Evolutionary conservation across 495 filamentous ascomycete genomes (phyloP).

Genomic region (Aspergillus taichungensis): DNA sequence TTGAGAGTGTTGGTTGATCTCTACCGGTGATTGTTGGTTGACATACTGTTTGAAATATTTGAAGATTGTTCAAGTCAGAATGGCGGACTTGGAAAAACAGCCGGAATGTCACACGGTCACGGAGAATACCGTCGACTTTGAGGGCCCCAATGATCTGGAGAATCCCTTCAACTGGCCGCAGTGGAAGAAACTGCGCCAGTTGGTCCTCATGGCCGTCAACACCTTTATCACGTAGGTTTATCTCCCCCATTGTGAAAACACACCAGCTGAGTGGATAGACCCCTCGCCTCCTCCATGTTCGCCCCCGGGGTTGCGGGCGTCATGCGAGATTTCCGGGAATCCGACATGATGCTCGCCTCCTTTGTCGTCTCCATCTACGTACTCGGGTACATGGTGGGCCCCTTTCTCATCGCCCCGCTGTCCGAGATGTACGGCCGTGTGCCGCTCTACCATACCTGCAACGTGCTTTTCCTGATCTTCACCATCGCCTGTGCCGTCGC

Average conservation of each 20-base stretch:
- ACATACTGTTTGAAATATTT: too few species aligned
- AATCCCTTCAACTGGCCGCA: constrained; percentile 55
- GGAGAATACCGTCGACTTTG: constrained; percentile 35
- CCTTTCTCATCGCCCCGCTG: constrained; percentile 33
- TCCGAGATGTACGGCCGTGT: constrained; percentile 38
- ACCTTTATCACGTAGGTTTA: constrained; percentile 47
- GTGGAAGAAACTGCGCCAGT: constrained; percentile 38
- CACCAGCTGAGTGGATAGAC: constrained; percentile 8
- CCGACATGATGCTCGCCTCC: constrained; percentile 19
- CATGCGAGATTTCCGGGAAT: constrained; percentile 42
- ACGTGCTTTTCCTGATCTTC: constrained; percentile 35
- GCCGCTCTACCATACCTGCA: constrained; percentile 32
- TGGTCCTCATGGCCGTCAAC: constrained; percentile 37
- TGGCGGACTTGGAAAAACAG: too few species aligned
- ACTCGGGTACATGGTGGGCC: constrained; percentile 28
- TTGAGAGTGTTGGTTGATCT: too few species aligned
- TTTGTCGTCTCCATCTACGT: constrained; percentile 39
- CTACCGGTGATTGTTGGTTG: too few species aligned
- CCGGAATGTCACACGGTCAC: too few species aligned
- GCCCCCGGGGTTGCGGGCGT: constrained; percentile 49
- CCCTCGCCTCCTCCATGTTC: constrained; percentile 56
- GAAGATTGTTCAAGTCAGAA: too few species aligned
- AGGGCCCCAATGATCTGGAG: constrained; percentile 45
- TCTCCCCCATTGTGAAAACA: not conserved
- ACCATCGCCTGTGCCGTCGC: constrained; percentile 38